These are phyloP conservation scores for Cnidoscolus chayamansa DNA, from an alignment of 441 rosid species.

Conservation along the genomic window DNA sequence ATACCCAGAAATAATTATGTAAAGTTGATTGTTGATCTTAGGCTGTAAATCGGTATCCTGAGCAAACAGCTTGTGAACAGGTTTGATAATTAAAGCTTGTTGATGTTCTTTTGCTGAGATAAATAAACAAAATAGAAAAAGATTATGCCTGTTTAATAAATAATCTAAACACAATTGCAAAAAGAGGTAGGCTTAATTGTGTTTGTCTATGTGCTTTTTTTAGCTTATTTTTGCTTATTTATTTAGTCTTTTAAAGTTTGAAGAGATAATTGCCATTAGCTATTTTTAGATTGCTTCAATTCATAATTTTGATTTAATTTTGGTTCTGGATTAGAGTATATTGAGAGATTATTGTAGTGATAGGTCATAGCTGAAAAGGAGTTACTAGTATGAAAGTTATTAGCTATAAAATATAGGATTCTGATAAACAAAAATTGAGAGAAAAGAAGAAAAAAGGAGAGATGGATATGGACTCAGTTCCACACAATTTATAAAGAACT, in stretches of 20 bases:
- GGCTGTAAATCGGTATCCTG: background rate
- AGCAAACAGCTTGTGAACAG: background rate
- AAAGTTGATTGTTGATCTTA: background rate
- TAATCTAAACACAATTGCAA: background rate
- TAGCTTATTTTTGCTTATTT: background rate
- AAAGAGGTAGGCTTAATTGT: background rate
- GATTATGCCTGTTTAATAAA: background rate
- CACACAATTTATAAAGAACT: background rate
- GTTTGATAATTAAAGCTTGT: background rate
- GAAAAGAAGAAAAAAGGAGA: background rate
- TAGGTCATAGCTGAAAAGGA: background rate
- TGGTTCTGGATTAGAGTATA: no score
- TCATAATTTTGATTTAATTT: no score
- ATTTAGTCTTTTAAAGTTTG: background rate
- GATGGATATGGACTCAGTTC: background rate
- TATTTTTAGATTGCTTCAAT: no score
- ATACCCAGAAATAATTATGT: background rate
- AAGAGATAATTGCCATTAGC: background rate
- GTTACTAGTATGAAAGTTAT: background rate
- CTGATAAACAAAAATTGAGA: background rate
- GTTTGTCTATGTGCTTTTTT: background rate
- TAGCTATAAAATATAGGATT: background rate
- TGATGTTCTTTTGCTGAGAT: background rate
- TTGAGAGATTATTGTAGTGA: no score
- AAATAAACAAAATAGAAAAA: background rate